Evolutionary conservation across 495 filamentous ascomycete genomes (phyloP), one percentile per base, ranked within the genome.

Genomic region (Talaromyces borbonicus): DNA sequence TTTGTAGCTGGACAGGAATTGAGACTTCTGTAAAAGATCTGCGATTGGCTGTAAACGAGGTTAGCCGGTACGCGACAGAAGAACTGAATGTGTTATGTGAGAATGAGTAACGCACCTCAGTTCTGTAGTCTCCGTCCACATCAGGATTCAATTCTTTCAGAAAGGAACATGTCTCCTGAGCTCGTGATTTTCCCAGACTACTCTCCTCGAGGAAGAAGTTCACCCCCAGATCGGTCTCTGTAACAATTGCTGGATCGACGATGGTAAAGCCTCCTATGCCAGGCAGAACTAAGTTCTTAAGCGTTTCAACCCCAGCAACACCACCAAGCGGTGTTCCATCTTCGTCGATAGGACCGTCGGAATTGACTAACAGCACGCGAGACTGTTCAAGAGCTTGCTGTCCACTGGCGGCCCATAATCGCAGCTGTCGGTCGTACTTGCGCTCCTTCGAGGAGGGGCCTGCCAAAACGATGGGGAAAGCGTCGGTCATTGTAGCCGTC

Each of bases 211-310:
- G 69, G 51, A 99, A 97, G 74, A 99, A 99, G 63, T 97, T 97
- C 47, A 95, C 84, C 3, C 92, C 92, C 32, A 97, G 62, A 55
- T 99, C 93, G 8, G 77, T 69, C 49, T 96, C 87, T 0, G 69
- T 72, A 15, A 99, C 90, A 8, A 68, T 61, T 1, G 79, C 75
- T 8, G 84, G 78, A 56, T 99, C 92, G 36, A 88, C 79, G 49
- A 99, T 94, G 2, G 86, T 93, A 59, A 95, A 96, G n/a, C 82
- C 80, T 9, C 93, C 92, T 57, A 97, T 83, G 23, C 90, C 87
- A 47, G 92, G 92, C 35, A 99, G 65, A 1, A 97, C 84, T 18
- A 99, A 78, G 60, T 99, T 99, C 74, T 99, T 99, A 46, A 99
- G 75, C 0, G 89, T 80, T 63, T 99, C 92, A 23, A 95, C 78